A percentile compares a stretch with the other conserved stretches of the same genome.
Evolutionary conservation across 192 early-diverging fungal species (phyloP).

Genomic region (Linnemannia exigua): DNA sequence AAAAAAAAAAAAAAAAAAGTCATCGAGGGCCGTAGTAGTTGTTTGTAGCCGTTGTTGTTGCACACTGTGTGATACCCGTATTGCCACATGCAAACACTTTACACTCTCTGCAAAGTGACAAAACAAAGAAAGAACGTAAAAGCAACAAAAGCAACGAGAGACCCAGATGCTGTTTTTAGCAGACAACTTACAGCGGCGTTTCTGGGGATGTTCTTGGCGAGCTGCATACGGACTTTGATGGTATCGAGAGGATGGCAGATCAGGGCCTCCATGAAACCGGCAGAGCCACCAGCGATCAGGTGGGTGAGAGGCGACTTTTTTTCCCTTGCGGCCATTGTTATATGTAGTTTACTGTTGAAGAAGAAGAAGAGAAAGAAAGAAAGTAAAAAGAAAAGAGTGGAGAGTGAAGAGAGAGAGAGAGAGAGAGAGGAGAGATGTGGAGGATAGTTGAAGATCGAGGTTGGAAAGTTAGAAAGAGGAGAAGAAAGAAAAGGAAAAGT

Average conservation of each 20-base stretch:
- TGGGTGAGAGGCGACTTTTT: constrained; percentile 83
- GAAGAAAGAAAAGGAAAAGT: not conserved
- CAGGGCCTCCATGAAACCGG: constrained; percentile 91
- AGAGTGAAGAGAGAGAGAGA: not conserved
- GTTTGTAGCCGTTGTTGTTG: not conserved
- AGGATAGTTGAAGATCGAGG: not conserved
- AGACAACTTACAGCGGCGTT: constrained; percentile 63
- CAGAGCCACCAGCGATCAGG: constrained; percentile 91
- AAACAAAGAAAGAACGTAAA: not conserved
- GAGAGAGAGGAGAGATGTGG: constrained; percentile 6
- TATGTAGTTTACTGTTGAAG: not conserved
- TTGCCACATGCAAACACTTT: not conserved
- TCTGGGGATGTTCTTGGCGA: constrained; percentile 75
- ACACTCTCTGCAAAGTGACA: constrained; percentile 3
- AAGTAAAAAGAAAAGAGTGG: not conserved
- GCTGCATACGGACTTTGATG: constrained; percentile 96
- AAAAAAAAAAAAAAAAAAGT: not conserved
- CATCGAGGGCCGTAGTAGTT: not conserved
- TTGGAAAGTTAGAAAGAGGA: not conserved
- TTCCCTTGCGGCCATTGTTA: constrained; percentile 43
- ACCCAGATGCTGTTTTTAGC: too few relatives aligned
- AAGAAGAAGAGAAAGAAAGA: too few relatives aligned
- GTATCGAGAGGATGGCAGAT: constrained; percentile 96
- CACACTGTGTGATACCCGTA: not conserved
- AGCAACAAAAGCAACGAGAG: not conserved